Conservation (phyloP, 1,284 basidiomycete species). For the Laetiporus sulphureus region DNA sequence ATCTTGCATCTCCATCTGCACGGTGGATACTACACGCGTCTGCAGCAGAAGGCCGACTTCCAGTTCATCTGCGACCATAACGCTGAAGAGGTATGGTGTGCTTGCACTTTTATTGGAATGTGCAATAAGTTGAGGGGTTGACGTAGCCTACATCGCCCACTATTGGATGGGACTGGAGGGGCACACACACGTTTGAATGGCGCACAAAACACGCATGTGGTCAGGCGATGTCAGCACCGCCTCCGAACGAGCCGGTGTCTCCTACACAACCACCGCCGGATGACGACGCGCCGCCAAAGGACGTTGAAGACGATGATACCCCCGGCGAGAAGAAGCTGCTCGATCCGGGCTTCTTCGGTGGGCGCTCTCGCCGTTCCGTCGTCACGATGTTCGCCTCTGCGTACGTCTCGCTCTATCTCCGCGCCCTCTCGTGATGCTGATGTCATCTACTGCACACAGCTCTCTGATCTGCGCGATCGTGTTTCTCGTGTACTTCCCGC, state of each 20-base stretch:
- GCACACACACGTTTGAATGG: conserved; percentile 29
- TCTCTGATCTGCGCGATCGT: conserved; percentile 12
- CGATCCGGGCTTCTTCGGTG: conserved; percentile 10
- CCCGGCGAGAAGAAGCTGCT: conserved; percentile 16
- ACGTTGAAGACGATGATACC: conserved; percentile 8
- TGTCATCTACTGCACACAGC: conserved; percentile 7
- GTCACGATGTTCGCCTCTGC: conserved; percentile 18
- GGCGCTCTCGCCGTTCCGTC: conserved; percentile 7
- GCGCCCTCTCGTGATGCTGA: neutral
- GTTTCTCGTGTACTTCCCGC: conserved; percentile 25
- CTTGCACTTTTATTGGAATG: neutral
- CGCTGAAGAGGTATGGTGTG: conserved; percentile 24
- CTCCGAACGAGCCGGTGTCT: conserved; percentile 2
- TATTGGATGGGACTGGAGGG: conserved; percentile 24
- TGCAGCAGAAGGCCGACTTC: conserved; percentile 33
- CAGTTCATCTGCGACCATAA: conserved; percentile 33
- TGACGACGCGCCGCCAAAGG: conserved; percentile 12
- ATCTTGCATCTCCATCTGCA: conserved; percentile 34
- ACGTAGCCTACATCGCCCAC: conserved; percentile 24
- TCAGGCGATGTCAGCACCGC: no score
- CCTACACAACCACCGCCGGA: conserved; percentile 5
- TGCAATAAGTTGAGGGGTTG: neutral
- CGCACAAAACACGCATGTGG: conserved; percentile 28
- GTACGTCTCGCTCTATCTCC: conserved; percentile 10
- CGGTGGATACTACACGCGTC: conserved; percentile 33